Percentiles rank a stretch among this genome's conserved stretches.
These are phyloP conservation scores for Gypsophila paniculata DNA, from an alignment of 179 eudicot genomes.

Conservation along the genomic window DNA sequence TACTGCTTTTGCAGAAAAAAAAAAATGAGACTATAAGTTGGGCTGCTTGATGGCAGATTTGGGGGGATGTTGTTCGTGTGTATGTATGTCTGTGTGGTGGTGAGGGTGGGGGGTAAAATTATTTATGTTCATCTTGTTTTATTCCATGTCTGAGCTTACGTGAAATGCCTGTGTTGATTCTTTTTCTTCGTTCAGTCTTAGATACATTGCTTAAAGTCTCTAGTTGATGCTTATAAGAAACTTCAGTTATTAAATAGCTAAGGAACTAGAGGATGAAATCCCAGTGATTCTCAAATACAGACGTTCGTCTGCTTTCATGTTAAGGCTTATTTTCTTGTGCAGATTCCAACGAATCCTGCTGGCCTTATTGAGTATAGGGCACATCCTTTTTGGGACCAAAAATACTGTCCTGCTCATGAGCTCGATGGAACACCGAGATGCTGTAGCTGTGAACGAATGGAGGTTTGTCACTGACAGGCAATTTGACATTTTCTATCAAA, in stretches of 20 bases:
- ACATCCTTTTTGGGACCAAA: slow-evolving; percentile 89
- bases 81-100: no score
- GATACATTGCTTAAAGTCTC: not conserved
- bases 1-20: not conserved
- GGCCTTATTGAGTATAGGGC: slow-evolving; percentile 88
- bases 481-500: slow-evolving; percentile 13
- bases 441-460: slow-evolving; percentile 91
- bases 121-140: not conserved
- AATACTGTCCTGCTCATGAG: slow-evolving; percentile 82
- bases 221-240: not conserved
- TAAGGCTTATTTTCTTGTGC: slow-evolving; percentile 17
- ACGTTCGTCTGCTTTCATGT: not conserved
- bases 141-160: not conserved
- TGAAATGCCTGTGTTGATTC: not conserved
- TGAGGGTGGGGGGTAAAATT: no score
- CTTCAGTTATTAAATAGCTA: not conserved
- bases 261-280: not conserved
- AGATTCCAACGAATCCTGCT: slow-evolving; percentile 65
- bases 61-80: no score
- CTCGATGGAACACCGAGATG: slow-evolving; percentile 82
- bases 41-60: no score
- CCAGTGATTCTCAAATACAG: not conserved
- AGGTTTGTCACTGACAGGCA: slow-evolving; percentile 41
- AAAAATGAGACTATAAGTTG: no score
- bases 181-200: not conserved